Base-by-base conservation (phyloP, 2,329 filamentous ascomycete species). In the Penicillium janthinellum region DNA sequence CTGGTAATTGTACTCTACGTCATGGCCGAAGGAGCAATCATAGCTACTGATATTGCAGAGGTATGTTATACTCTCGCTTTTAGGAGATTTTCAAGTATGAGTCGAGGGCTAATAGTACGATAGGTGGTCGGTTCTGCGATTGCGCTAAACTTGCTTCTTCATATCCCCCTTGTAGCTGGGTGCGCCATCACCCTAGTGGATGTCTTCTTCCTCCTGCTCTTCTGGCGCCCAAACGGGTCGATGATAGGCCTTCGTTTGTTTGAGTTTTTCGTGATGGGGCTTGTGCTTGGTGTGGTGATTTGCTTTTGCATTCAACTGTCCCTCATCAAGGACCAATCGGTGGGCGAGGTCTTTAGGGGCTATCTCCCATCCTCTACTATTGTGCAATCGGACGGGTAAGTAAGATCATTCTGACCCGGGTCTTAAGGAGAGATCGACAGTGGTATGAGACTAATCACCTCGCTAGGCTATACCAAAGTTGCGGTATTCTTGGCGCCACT, bases 21-120 rank as follows among this genome's bases (percentile, higher is more conserved):
- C 20, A 77, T 90, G 63, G 84, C 87, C 1, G 88, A 90, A 72
- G 76, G 82, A 4, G 87, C 88, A 60, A 90, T 90, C 58, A 86
- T 90, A 55, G 88, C 88, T 0, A 90, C 88, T 0, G 88, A 90
- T 71, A 86, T 90, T 64, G 88, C 88, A 58, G 88, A 90, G 75
- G 84, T 84, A 67, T 64, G 75, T 56, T 12, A n/a, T 11, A 7
- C 8, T n/a, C 44, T 38, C 8, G 3, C 37, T 10, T 37, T 14
- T n/a, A 39, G 31, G 31, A 7, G 1, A 2, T 22, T 12, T 12
- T 14, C 6, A 31, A 53, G 17, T 38, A 5, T 25, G 25, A 6
- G 25, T 28, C 60, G 34, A 54, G 49, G 37, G 37, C 14, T 54
- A 17, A 45, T 8, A 51, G 10, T 3, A n/a, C 7, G 15, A n/a